These are phyloP conservation scores for Arthroderma uncinatum DNA, from an alignment of 2,329 filamentous ascomycete species.

Conservation along the genomic window DNA sequence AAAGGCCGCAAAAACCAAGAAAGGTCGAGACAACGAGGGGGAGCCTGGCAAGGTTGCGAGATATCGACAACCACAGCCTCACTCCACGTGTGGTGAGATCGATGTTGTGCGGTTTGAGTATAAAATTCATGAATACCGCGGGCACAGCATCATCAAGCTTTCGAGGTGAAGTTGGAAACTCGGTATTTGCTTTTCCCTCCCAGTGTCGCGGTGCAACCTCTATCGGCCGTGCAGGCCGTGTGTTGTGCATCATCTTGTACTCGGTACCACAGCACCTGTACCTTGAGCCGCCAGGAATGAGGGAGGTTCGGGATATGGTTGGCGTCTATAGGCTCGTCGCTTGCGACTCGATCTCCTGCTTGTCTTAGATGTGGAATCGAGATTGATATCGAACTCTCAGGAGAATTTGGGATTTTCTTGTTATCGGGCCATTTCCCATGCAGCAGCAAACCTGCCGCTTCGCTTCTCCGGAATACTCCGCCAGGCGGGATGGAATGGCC, in stretches of 20 bases:
- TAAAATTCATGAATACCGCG: background rate
- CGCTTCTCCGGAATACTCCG: slow-evolving; percentile 1
- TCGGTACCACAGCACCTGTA: background rate
- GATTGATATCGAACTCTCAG: background rate
- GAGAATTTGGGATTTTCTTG: background rate
- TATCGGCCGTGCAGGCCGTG: slow-evolving; percentile 1
- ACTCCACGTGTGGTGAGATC: background rate
- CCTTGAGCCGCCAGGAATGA: background rate
- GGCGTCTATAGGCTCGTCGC: background rate
- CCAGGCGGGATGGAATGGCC: background rate
- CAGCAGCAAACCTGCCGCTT: background rate
- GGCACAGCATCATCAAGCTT: background rate
- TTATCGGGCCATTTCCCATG: background rate
- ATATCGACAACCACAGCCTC: background rate
- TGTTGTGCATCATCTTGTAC: background rate
- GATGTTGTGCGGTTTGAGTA: background rate
- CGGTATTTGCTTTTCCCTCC: slow-evolving; percentile 4
- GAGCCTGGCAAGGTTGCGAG: background rate
- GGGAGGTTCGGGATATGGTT: background rate
- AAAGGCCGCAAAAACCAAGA: background rate
- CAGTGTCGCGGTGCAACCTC: background rate
- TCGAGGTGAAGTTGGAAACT: background rate
- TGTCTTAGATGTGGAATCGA: too few species aligned
- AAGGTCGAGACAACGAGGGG: too few species aligned
- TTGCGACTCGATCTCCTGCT: background rate